Evolutionary conservation across 2,329 filamentous ascomycete species (phyloP), one percentile per base, ranked within the genome.

Genomic region (Cladosporium colombiae): DNA sequence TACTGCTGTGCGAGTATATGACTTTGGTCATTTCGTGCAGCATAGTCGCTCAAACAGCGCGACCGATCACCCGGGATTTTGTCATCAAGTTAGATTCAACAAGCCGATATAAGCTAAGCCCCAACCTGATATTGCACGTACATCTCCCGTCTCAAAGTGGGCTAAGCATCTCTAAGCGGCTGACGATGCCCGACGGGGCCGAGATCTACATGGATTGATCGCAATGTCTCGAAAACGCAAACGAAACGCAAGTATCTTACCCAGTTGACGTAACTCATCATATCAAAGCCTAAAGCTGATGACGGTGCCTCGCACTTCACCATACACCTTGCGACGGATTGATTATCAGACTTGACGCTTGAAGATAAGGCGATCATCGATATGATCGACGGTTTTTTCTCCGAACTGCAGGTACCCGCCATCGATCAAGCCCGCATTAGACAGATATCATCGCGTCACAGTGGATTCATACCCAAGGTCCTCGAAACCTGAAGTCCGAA

Each of bases 381-480:
- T 14, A 57, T 27, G 55, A 35, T 40, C 23, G 33, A 37, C 55
- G 33, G n/a, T 21, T 33, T 25, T 23, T 40, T 27, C 33, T 57
- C 55, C 55, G 55, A 27, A 57, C 33, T 57, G 55, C 55, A 57
- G 33, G 31, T 37, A 35, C 33, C 55, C 33, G 55, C 13, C 23
- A n/a, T 40, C 33, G 21, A 33, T 37, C 29, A 35, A 57, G 53
- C 31, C 21, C n/a, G 3, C n/a, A 40, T 14, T 4, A 11, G 33
- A 5, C n/a, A 7, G 23, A 40, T 13, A 40, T 14, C 23, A 57
- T 40, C 55, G 21, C 55, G 55, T 57, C 55, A 57, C 23, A 57
- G 7, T 16, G 33, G 29, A 27, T 16, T 57, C 27, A 21, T 21
- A 31, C 3, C 14, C 52, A 21, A 55, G 21, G 8, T 10, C 23